phyloP scores from a whole-genome alignment of 768 basidiomycete species.

The Rhizopogon rudus region DNA sequence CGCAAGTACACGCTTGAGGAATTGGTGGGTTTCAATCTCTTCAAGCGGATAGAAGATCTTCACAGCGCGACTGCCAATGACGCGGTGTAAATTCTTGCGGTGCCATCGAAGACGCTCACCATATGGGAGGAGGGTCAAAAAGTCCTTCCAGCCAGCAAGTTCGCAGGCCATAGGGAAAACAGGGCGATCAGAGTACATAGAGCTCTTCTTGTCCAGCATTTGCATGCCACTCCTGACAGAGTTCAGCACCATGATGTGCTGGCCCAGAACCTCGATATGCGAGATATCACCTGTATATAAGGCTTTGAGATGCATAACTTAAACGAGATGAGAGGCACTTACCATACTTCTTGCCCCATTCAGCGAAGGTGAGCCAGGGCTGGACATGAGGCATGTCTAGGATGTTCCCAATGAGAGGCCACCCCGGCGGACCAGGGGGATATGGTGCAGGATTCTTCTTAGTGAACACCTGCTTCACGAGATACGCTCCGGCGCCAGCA shows the following conservation, averaged over 20 bases:
- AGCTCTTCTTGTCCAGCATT: conserved; percentile 63
- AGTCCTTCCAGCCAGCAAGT: conserved; percentile 28
- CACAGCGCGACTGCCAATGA: conserved; percentile 37
- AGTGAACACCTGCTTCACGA: conserved; percentile 19
- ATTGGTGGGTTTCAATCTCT: conserved; percentile 37
- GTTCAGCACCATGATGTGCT: conserved; percentile 54
- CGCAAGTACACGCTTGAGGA: conserved; percentile 35
- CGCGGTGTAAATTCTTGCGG: conserved; percentile 35
- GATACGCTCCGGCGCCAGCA: conserved; percentile 23
- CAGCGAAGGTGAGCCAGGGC: conserved; percentile 40
- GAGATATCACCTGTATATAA: conserved; percentile 47
- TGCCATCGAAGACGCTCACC: conserved; percentile 37
- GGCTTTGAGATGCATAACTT: not conserved
- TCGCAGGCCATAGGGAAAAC: conserved; percentile 35
- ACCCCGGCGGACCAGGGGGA: conserved; percentile 42
- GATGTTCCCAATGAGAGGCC: conserved; percentile 43
- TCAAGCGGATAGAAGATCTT: conserved; percentile 30
- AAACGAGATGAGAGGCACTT: not conserved
- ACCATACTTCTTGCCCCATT: conserved; percentile 45
- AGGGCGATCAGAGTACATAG: conserved; percentile 64
- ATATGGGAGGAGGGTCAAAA: conserved; percentile 34
- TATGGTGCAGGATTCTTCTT: conserved; percentile 22
- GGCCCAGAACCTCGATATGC: conserved; percentile 56
- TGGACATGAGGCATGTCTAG: conserved; percentile 43
- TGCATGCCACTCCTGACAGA: conserved; percentile 47